Evolutionary conservation across 345 rosid genomes (phyloP).

Genomic region (Raphanus raphanistrum): DNA sequence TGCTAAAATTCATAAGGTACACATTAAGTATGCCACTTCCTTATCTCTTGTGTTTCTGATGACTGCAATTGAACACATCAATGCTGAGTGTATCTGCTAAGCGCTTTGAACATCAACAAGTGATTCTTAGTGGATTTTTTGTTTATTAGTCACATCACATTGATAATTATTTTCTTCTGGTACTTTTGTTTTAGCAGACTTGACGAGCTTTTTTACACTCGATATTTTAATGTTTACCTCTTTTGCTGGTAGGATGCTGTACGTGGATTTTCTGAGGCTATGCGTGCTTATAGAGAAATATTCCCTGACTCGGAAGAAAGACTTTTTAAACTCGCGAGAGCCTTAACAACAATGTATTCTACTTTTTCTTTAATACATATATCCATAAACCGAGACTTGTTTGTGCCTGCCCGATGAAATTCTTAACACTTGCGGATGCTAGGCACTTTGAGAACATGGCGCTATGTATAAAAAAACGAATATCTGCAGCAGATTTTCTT

Average conservation of each 20-base stretch:
- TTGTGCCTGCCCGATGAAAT: conserved; percentile 23
- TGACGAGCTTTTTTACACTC: conserved; percentile 4
- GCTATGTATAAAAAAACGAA: conserved; percentile 54
- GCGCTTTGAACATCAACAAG: not conserved
- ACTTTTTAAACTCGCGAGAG: conserved; percentile 69
- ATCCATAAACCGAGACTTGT: conserved; percentile 2
- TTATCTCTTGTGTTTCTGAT: conserved; percentile 15
- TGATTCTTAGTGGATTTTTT: too few species aligned
- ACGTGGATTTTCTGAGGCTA: conserved; percentile 84
- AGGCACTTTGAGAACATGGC: conserved; percentile 78
- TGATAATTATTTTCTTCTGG: conserved; percentile 16
- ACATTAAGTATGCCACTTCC: conserved; percentile 22
- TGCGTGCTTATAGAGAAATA: conserved; percentile 85
- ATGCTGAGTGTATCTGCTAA: conserved; percentile 19
- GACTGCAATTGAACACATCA: not conserved
- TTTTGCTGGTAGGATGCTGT: conserved; percentile 58
- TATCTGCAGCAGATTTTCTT: conserved; percentile 60
- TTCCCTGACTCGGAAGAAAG: conserved; percentile 93
- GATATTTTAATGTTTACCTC: not conserved
- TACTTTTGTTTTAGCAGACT: conserved; percentile 9
- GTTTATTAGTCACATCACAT: not conserved
- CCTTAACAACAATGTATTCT: conserved; percentile 65
- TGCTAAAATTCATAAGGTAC: conserved; percentile 63
- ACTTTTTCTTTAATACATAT: conserved; percentile 16
- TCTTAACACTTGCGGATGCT: conserved; percentile 26